Percentiles rank a stretch among this genome's conserved stretches.
Conservation (phyloP, 2,329 filamentous ascomycete species). For the Penicillium capsulatum region DNA sequence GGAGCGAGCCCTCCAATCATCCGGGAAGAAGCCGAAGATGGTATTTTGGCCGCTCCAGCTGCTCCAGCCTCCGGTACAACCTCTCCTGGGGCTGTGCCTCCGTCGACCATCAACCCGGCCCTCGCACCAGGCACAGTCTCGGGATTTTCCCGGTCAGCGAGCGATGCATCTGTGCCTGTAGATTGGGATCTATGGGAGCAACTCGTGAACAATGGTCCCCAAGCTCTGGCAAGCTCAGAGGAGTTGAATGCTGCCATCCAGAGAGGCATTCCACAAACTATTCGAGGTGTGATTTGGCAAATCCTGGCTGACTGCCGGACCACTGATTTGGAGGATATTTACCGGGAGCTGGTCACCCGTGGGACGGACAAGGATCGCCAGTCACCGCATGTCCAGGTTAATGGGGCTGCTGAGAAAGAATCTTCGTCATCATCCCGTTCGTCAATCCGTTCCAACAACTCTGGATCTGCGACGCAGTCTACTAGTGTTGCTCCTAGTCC, state of each 20-base stretch:
- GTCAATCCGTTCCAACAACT: conserved; percentile 75
- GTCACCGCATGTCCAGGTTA: conserved; percentile 47
- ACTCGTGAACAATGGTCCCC: conserved; percentile 89
- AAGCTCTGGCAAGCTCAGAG: conserved; percentile 82
- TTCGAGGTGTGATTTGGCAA: conserved; percentile 98
- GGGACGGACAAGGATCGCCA: conserved; percentile 70
- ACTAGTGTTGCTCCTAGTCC: conserved; percentile 53
- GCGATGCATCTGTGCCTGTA: conserved; percentile 66
- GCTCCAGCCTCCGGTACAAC: conserved; percentile 25
- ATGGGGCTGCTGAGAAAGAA: conserved; percentile 61
- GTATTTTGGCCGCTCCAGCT: conserved; percentile 27
- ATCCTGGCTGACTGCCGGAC: conserved; percentile 94
- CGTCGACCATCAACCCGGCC: conserved; percentile 62
- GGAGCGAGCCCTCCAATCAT: conserved; percentile 47
- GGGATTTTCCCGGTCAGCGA: conserved; percentile 67
- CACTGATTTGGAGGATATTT: conserved; percentile 80
- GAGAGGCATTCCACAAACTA: conserved; percentile 87
- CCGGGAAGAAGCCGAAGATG: conserved; percentile 46
- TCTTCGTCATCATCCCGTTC: conserved; percentile 73
- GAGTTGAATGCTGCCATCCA: conserved; percentile 89
- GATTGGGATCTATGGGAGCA: conserved; percentile 99
- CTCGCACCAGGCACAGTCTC: conserved; percentile 82
- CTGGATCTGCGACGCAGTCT: conserved; percentile 56
- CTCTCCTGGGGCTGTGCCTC: conserved; percentile 47
- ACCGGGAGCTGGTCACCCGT: conserved; percentile 71